Percentiles rank a stretch among this genome's conserved stretches.
These are phyloP conservation scores for Aspergillus hiratsukae DNA, from an alignment of 2,329 filamentous ascomycete genomes.

Conservation along the genomic window DNA sequence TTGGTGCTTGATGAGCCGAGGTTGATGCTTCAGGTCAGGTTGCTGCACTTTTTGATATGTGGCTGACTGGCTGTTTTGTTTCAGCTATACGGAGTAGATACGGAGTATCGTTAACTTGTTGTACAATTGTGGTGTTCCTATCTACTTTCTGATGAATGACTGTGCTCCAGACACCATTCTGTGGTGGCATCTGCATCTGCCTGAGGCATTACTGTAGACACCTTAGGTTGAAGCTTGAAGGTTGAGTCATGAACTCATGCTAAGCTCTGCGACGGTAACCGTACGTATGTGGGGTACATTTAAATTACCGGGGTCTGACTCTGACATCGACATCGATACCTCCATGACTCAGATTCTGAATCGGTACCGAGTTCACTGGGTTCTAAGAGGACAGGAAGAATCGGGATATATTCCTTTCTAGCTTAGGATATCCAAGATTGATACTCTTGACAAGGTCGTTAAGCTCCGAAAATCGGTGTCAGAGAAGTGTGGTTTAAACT, in stretches of 20 bases:
- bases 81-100: not conserved
- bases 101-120: not conserved
- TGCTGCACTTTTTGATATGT: not conserved
- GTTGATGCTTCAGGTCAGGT: not conserved
- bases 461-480: conserved; percentile 1
- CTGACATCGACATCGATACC: not conserved
- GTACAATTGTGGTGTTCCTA: too few relatives aligned
- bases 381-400: not conserved
- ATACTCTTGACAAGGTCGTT: not conserved
- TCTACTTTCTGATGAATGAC: too few relatives aligned
- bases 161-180: too few relatives aligned
- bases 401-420: not conserved
- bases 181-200: not conserved
- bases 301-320: not conserved
- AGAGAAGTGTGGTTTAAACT: not conserved
- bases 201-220: not conserved
- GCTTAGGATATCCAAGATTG: not conserved
- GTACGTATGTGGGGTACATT: not conserved
- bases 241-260: not conserved
- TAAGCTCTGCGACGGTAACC: not conserved
- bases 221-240: not conserved
- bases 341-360: not conserved
- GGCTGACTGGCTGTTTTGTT: not conserved
- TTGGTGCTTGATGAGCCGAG: conserved; percentile 6
- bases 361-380: not conserved